Evolutionary conservation across 305 asterid species (phyloP), one percentile per base, ranked within the genome.

Genomic region (Solanum hybrid): DNA sequence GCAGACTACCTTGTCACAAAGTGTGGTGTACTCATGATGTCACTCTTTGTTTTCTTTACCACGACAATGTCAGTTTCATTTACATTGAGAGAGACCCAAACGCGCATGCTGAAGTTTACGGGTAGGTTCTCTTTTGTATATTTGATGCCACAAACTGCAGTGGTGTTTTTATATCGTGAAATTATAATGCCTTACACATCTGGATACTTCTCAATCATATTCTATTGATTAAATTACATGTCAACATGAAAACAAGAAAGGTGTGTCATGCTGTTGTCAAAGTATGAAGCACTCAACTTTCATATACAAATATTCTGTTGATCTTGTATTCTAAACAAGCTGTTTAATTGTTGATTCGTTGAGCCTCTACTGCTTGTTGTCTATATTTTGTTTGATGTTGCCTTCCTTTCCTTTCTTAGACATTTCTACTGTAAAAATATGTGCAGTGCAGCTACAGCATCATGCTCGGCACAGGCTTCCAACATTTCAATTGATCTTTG

Each of bases 31-130:
- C 94, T 97, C 91, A 95, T 97, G 98, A 97, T 97, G 99, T 97
- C 99, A 79, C 97, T 97, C 86, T 97, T 97, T 94, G 99, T 97
- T 94, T 97, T 97, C 98, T 97, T 97, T 95, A 97, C 99, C 22
- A 97, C 99, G 77, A 97, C 99, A 86, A 97, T 97, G 99, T 97
- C 99, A 37, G 99, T 97, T 90, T 97, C 99, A 89, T 97, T 97
- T 94, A 97, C 99, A 89, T 89, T 97, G 94, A 94, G 99, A 93
- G 99, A 97, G 95, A 97, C 99, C 13, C 99, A 97, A 92, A 95
- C 99, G n/a, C 99, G 99, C 79, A 97, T 97, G 99, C 96, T 97
- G 93, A 97, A 95, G 95, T 97, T 97, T 91, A 97, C 99, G 94
- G 98, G 99, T 97, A 79, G 91, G 86, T 51, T 90, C 61, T 67